phyloP scores from a whole-genome alignment of 768 basidiomycete genomes.

The Boletales sp. region DNA sequence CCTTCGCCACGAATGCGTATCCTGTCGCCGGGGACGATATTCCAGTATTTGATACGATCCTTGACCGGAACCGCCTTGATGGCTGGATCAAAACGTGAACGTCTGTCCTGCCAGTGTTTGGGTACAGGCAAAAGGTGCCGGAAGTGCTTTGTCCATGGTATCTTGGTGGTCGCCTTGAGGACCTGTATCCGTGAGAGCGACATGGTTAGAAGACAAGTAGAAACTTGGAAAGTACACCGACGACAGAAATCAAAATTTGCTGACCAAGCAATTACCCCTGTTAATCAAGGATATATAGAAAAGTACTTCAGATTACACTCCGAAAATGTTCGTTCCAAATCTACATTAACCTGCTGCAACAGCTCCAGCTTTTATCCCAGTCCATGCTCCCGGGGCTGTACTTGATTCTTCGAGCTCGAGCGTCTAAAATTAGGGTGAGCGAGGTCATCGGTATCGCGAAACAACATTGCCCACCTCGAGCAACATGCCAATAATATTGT shows the following conservation, averaged over 20 bases:
- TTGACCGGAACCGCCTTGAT: constrained; percentile 55
- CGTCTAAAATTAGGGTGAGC: constrained; percentile 43
- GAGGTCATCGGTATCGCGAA: neutral
- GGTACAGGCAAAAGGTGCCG: constrained; percentile 62
- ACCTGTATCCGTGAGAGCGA: constrained; percentile 35
- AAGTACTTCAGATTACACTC: no score
- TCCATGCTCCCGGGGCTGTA: constrained; percentile 46
- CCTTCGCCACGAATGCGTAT: constrained; percentile 68
- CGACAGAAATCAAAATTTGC: neutral
- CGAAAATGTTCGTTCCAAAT: neutral
- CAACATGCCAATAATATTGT: constrained; percentile 78
- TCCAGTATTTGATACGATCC: constrained; percentile 83
- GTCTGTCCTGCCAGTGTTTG: constrained; percentile 47
- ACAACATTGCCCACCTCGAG: constrained; percentile 58
- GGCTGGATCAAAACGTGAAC: constrained; percentile 38
- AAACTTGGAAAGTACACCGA: neutral
- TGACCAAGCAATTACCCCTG: constrained; percentile 21
- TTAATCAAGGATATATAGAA: neutral
- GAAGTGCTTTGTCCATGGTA: constrained; percentile 62
- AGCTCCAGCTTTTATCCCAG: constrained; percentile 25
- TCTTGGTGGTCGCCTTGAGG: constrained; percentile 45
- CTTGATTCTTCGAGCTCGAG: constrained; percentile 80
- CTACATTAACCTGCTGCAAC: constrained; percentile 16
- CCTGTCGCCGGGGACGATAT: constrained; percentile 80
- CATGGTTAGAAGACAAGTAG: constrained; percentile 13